Base-by-base conservation (phyloP, 805 yeast genomes). In the Yamadazyma tumulicola region DNA sequence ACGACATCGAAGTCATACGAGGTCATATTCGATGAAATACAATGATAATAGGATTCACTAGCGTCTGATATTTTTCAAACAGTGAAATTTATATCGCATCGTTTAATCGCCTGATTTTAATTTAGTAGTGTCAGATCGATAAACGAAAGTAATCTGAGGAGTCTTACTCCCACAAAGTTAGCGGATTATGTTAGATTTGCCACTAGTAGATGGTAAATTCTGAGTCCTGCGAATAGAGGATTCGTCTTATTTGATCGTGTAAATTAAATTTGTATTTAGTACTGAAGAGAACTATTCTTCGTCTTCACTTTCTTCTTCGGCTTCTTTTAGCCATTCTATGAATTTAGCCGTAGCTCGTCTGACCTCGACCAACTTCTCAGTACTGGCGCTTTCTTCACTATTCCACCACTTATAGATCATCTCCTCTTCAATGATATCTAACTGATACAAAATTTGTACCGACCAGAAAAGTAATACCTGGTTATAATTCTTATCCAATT, bases 291-390 rank as follows among this genome's bases (percentile, higher is more conserved):
- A n/a, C n/a, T n/a, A n/a, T 13, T 17, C 6, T 24, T 32, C 21
- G 10, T 29, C 32, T 8, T 58, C 63, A 24, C 55, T 55, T 30
- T 56, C 57, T 48, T 79, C 87, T 42, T 76, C 83, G 1, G 96
- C 97, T 30, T 79, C 85, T 48, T 74, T 74, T 39, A 91, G 71
- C 97, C 97, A 89, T 13, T 80, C 85, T 14, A 91, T 72, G 80
- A 91, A 91, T 56, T 79, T 81, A 6, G 63, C 74, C 2, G 86
- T 79, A 45, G 76, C 67, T 19, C 54, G 65, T 38, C 82, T 73
- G 13, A 80, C 79, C 18, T 62, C 65, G 11, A 53, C 50, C 26
- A 75, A 63, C 16, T 62, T 67, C 5, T 64, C 70, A 11, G 64
- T 52, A 11, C 64, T 72, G 6, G 59, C 55, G 12, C 56, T 43